Evolutionary conservation across 495 filamentous ascomycete species (phyloP).

Genomic region (Immersiella caudata): DNA sequence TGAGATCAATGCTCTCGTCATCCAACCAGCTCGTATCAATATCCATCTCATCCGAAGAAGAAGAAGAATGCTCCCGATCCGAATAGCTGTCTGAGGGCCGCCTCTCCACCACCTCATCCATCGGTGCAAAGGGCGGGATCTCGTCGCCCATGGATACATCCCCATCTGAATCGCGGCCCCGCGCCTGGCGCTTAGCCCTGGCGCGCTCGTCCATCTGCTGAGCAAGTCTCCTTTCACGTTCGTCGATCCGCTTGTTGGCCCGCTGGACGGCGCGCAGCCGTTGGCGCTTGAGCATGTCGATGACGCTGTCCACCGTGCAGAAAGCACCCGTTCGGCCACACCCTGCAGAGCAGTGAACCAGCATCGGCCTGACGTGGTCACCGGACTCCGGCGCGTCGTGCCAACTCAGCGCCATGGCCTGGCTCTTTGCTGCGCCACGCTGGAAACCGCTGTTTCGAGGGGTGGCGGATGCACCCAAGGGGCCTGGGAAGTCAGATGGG

Average conservation of each 20-base stretch:
- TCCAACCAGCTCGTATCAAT: constrained; percentile 47
- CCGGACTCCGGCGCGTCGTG: constrained; percentile 58
- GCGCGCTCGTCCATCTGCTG: constrained; percentile 15
- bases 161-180: constrained; percentile 41
- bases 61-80: not conserved
- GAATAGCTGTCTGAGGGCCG: not conserved
- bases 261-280: constrained; percentile 42
- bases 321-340: constrained; percentile 96
- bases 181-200: constrained; percentile 16
- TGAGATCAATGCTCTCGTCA: constrained; percentile 69
- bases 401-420: constrained; percentile 34
- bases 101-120: constrained; percentile 1
- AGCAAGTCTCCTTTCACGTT: constrained; percentile 39
- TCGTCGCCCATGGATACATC: constrained; percentile 44
- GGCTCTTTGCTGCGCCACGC: not conserved
- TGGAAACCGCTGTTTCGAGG: not conserved
- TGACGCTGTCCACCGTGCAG: constrained; percentile 91
- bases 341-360: constrained; percentile 95
- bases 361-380: constrained; percentile 64
- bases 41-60: constrained; percentile 3
- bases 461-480: constrained; percentile 29
- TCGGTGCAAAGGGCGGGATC: constrained; percentile 21
- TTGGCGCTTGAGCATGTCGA: constrained; percentile 90
- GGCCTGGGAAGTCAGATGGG: constrained; percentile 46
- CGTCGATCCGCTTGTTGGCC: constrained; percentile 36